Evolutionary conservation across 345 rosid species (phyloP), one percentile per base, ranked within the genome.

Genomic region (Mallotus nudiflorus): DNA sequence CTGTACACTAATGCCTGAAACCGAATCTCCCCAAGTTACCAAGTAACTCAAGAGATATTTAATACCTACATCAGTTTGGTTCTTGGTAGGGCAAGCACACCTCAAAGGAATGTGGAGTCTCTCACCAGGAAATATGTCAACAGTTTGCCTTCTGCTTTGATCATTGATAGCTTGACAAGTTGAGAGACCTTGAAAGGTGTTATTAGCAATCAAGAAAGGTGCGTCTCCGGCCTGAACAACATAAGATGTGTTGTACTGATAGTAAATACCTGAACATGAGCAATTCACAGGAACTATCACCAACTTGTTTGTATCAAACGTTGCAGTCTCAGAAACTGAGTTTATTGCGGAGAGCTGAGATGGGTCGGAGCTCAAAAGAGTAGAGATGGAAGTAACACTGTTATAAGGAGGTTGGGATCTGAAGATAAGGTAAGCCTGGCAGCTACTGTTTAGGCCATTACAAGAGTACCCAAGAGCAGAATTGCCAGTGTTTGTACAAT

Each of bases 391-490:
- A 6, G 87, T 31, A 39, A 83, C 86, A 10, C 75, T 82, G 63
- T 77, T 69, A 74, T 77, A 85, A 44, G 78, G 87, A 58, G 93
- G 82, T 28, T 28, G 75, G n/a, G 96, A 82, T 69, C 97, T 78
- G 86, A 87, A 89, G 67, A 70, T 62, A 58, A 85, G 86, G 73
- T 86, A 91, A 65, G 87, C 25, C 52, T 69, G 87, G 78, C 97
- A 93, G 7, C 69, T 82, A 20, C n/a, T 81, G 80, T 78, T 85
- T 7, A 80, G 77, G 78, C 89, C 96, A 73, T 87, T 91, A 68
- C 98, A 91, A 67, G 84, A 69, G 81, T 89, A 91, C 4, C 97
- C 97, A n/a, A 87, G 81, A 53, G 73, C 83, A 5, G 95, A 87
- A 70, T 75, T 73, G 37, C 45, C 77, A 15, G 53, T n/a, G 76